Base-by-base conservation (phyloP, 1,284 basidiomycete genomes). In the Ganoderma resinaceum region DNA sequence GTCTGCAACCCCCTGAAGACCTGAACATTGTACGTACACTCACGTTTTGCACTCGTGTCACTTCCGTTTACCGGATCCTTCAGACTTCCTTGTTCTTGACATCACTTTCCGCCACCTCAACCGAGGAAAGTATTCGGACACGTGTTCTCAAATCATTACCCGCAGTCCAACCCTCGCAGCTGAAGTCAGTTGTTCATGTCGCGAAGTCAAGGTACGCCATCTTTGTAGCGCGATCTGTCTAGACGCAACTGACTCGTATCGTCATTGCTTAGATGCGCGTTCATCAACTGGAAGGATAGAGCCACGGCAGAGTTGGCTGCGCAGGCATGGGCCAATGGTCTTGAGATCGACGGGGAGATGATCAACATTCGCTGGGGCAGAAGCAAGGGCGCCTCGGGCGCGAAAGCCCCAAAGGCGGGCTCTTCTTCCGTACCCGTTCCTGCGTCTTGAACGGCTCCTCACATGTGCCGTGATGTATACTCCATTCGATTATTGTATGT, bases 1-100 rank as follows among this genome's bases (percentile, higher is more conserved):
- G 96, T 0, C 84, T 99, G 53, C 90, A 92, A 65, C 92, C 96
- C 42, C 98, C 98, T 49, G 95, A 96, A 74, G 97, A 99, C 80
- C 79, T 86, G 70, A 86, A 88, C 3, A 91, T 99, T 65, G 95
- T 97, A 80, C 75, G 95, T 87, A 9, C 6, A 23, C 7, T 18
- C 31, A 37, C 52, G 16, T 33, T 31, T 55, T 29, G 37, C 68
- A 38, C 55, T 33, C 53, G 43, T 40, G 42, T 52, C 9, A 26
- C 42, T 40, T 63, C 61, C 40, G 66, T 66, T 74, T 42, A 67
- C 58, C 31, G 68, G 1, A 2, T 37, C 4, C 52, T 57, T 1
- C 72, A 97, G 96, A 96, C 91, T 26, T 98, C 97, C 1, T 83
- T 99, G 18, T 97, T 98, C 82, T 86, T 99, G 63, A 91, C 97